A percentile compares a stretch with the other conserved stretches of the same genome.
These are phyloP conservation scores for Pichia heedii DNA, from an alignment of 805 yeast species.

Conservation along the genomic window DNA sequence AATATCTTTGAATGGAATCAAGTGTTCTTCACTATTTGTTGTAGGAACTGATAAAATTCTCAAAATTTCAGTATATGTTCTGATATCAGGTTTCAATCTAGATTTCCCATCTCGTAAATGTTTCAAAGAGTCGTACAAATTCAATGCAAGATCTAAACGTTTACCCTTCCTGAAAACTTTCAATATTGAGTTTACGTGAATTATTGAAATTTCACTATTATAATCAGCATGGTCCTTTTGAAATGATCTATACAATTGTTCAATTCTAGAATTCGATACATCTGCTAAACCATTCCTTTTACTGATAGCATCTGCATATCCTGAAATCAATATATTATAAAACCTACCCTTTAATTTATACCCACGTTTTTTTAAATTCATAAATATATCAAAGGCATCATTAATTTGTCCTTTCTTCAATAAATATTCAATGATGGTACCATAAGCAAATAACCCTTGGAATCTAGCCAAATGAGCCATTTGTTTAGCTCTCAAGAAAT, in stretches of 20 bases:
- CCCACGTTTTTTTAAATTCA: constrained; percentile 55
- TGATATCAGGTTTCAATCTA: constrained; percentile 24
- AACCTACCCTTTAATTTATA: constrained; percentile 43
- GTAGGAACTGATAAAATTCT: constrained; percentile 12
- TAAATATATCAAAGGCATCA: constrained; percentile 41
- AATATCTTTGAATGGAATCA: constrained; percentile 11
- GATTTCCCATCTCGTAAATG: constrained; percentile 13
- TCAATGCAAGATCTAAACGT: constrained; percentile 30
- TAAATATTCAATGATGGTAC: constrained; percentile 46
- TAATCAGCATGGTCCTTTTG: constrained; percentile 23
- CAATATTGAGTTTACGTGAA: constrained; percentile 39
- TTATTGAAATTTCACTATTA: constrained; percentile 25
- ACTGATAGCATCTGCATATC: constrained; percentile 26
- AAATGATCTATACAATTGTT: constrained; percentile 27
- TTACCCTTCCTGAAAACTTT: constrained; percentile 34
- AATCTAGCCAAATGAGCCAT: constrained; percentile 19
- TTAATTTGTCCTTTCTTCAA: constrained; percentile 34
- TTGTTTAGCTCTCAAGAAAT: constrained; percentile 39
- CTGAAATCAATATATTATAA: constrained; percentile 38
- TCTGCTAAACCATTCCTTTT: constrained; percentile 5
- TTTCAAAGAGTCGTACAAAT: constrained; percentile 27
- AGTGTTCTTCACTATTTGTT: background rate
- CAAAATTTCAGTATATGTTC: constrained; percentile 28
- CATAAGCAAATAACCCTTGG: constrained; percentile 54
- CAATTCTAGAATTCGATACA: constrained; percentile 28